phyloP scores from a whole-genome alignment of 2,329 filamentous ascomycete species.

The Leptographium radiaticola region DNA sequence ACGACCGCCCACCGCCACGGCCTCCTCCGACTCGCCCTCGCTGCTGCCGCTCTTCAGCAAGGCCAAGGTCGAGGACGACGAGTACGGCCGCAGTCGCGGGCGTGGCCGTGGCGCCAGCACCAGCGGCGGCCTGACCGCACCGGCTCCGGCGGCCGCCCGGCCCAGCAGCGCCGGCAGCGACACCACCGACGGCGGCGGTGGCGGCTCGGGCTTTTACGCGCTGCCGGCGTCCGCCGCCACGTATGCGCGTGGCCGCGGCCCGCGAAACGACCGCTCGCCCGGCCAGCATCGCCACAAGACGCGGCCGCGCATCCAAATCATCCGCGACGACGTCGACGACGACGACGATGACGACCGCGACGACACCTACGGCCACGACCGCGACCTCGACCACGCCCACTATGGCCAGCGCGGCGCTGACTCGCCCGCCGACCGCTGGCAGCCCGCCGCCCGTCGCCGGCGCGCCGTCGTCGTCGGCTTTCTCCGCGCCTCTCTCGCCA shows the following conservation, averaged over 20 bases:
- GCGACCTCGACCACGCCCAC: not conserved
- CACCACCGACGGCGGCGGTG: constrained; percentile 20
- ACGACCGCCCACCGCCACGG: not conserved
- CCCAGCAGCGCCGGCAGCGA: constrained; percentile 27
- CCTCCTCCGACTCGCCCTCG: not conserved
- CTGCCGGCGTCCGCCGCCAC: constrained; percentile 14
- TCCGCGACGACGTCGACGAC: constrained; percentile 6
- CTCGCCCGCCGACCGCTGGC: constrained; percentile 4
- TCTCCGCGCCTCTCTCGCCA: not conserved
- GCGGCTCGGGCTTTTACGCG: constrained; percentile 16
- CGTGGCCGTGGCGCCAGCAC: constrained; percentile 25
- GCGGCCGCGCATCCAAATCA: constrained; percentile 8
- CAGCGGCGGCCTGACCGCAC: constrained; percentile 18
- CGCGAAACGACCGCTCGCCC: not conserved
- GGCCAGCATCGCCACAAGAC: not conserved
- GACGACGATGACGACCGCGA: not conserved
- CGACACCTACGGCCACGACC: not conserved
- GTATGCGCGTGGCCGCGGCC: constrained; percentile 16
- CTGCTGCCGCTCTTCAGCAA: constrained; percentile 35
- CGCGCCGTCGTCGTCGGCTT: not conserved
- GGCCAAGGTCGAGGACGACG: constrained; percentile 37
- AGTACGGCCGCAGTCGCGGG: constrained; percentile 18
- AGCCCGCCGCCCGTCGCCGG: constrained; percentile 6
- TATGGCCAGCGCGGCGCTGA: not conserved
- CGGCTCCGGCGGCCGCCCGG: constrained; percentile 14